Conservation (phyloP, 2,329 filamentous ascomycete species). For the Clonostachys rosea region DNA sequence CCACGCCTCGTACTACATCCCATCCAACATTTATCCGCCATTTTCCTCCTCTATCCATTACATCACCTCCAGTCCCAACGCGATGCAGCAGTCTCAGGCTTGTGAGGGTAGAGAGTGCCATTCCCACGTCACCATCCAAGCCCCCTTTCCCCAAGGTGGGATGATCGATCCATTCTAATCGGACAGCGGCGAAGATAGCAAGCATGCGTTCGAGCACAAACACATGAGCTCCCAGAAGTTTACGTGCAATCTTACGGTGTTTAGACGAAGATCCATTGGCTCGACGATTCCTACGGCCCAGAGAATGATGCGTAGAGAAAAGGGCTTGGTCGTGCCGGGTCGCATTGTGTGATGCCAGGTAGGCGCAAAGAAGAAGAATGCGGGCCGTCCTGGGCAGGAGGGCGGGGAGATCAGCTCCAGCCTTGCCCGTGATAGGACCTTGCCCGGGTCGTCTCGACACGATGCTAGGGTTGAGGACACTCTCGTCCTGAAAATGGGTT, state of each 20-base stretch:
- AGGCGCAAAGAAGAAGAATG: slow-evolving; percentile 70
- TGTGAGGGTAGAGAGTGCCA: slow-evolving; percentile 67
- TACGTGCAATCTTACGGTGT: slow-evolving; percentile 69
- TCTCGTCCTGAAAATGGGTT: slow-evolving; percentile 67
- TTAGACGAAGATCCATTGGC: slow-evolving; percentile 25
- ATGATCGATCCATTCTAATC: slow-evolving; percentile 44
- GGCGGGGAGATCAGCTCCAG: slow-evolving; percentile 39
- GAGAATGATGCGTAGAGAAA: slow-evolving; percentile 64
- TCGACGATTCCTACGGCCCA: slow-evolving; percentile 43
- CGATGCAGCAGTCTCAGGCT: slow-evolving; percentile 66
- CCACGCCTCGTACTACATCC: slow-evolving; percentile 69
- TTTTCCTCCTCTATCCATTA: slow-evolving; percentile 64
- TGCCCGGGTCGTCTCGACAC: slow-evolving; percentile 23
- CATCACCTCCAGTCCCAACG: slow-evolving; percentile 53
- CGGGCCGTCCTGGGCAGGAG: slow-evolving; percentile 70
- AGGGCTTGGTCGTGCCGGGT: slow-evolving; percentile 67
- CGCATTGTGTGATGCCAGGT: slow-evolving; percentile 78
- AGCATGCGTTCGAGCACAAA: slow-evolving; percentile 77
- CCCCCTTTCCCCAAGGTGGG: slow-evolving; percentile 15
- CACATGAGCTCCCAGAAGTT: slow-evolving; percentile 70
- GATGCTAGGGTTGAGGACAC: slow-evolving; percentile 63
- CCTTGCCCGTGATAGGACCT: slow-evolving; percentile 3
- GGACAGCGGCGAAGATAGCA: slow-evolving; percentile 68
- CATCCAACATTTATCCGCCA: slow-evolving; percentile 78
- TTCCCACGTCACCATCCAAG: slow-evolving; percentile 52